Percentiles rank a stretch among this genome's conserved stretches.
These are phyloP conservation scores for Neltuma alba DNA, from an alignment of 306 rosid genomes.

Conservation along the genomic window DNA sequence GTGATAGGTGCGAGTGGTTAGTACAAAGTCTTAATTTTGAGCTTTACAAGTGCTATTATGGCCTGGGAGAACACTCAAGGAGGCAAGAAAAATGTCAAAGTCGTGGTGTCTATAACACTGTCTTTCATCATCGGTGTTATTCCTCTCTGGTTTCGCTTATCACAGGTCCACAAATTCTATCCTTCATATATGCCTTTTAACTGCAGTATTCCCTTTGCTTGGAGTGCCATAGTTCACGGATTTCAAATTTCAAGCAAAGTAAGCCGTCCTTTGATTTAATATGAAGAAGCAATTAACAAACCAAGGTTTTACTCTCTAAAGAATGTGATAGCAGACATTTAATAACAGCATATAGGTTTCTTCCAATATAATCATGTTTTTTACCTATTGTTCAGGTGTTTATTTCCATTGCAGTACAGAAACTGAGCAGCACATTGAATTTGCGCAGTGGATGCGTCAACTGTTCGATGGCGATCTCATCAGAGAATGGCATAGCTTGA, in stretches of 20 bases:
- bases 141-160: conserved; percentile 69
- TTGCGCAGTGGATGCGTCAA: conserved; percentile 60
- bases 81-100: too few species aligned
- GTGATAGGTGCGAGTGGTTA: too few species aligned
- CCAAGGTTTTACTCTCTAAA: too few species aligned
- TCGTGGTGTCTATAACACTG: conserved; percentile 53
- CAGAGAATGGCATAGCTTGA: conserved; percentile 52
- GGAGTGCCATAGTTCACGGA: background rate
- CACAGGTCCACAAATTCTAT: too few species aligned
- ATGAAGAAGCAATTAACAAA: background rate
- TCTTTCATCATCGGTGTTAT: conserved; percentile 53
- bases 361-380: too few species aligned
- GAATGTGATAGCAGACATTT: too few species aligned
- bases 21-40: conserved; percentile 25
- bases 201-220: conserved; percentile 12
- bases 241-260: background rate
- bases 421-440: conserved; percentile 11
- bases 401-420: conserved; percentile 6
- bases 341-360: too few species aligned
- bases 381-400: background rate
- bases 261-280: background rate
- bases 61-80: conserved; percentile 72
- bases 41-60: conserved; percentile 74
- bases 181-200: too few species aligned
- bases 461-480: conserved; percentile 46